Conservation (phyloP, 2,329 filamentous ascomycete species). For the Trichophyton rubrum region DNA sequence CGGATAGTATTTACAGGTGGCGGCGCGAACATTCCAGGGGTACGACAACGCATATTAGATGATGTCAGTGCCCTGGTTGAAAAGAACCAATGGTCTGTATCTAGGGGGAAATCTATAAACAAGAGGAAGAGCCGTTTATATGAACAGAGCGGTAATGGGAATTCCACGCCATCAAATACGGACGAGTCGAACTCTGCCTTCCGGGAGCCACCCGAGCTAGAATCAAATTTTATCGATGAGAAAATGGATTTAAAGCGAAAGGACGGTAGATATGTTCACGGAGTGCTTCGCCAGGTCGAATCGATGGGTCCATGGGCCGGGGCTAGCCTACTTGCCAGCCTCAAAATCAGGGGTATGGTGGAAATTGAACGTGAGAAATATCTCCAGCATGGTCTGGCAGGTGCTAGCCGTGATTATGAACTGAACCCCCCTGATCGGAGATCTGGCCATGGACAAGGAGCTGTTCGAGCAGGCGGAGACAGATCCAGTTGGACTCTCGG, state of each 20-base stretch:
- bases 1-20: constrained; percentile 80
- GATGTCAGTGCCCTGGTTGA: constrained; percentile 59
- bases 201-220: constrained; percentile 2
- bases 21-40: constrained; percentile 62
- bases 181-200: background rate
- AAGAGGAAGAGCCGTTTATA: constrained; percentile 26
- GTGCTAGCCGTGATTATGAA: constrained; percentile 35
- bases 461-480: constrained; percentile 27
- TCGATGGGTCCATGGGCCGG: constrained; percentile 53
- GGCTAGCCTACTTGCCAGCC: constrained; percentile 46
- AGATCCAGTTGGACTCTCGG: constrained; percentile 39
- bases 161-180: background rate
- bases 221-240: constrained; percentile 37
- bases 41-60: constrained; percentile 63
- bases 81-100: constrained; percentile 61
- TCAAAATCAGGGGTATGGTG: constrained; percentile 48
- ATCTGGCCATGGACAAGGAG: constrained; percentile 22
- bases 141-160: background rate
- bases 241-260: constrained; percentile 29
- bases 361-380: constrained; percentile 55
- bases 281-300: constrained; percentile 40
- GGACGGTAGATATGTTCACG: constrained; percentile 24
- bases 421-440: constrained; percentile 26
- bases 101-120: constrained; percentile 56
- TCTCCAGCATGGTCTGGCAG: constrained; percentile 37